Conservation (phyloP, 2,329 filamentous ascomycete species). For the Zymoseptoria pseudotritici region DNA sequence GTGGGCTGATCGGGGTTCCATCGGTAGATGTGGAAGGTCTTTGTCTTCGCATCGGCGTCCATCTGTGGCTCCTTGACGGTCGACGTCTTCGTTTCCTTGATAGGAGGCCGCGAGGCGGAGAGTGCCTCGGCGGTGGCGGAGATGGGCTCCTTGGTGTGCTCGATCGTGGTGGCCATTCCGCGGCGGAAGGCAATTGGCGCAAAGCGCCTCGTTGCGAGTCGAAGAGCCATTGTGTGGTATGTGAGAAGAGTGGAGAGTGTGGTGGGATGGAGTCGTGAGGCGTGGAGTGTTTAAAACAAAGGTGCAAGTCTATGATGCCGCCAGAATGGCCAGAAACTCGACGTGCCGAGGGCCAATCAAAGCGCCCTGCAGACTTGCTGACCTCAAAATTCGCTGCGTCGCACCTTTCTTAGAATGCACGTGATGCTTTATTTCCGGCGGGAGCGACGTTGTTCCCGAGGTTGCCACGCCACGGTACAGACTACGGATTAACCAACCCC, state of each 20-base stretch:
- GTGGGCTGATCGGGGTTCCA: conserved; percentile 93
- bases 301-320: not conserved
- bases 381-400: not conserved
- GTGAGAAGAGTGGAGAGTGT: conserved; percentile 16
- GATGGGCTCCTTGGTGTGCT: conserved; percentile 28
- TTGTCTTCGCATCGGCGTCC: conserved; percentile 56
- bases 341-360: not conserved
- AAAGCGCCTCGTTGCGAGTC: conserved; percentile 31
- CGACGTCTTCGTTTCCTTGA: conserved; percentile 49
- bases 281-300: not conserved
- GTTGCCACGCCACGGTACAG: not conserved
- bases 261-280: conserved; percentile 6
- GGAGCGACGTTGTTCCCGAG: not conserved
- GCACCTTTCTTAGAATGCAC: not conserved
- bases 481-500: too few relatives aligned
- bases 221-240: conserved; percentile 27
- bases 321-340: not conserved
- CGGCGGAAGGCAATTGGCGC: conserved; percentile 29
- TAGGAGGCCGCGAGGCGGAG: conserved; percentile 26
- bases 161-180: conserved; percentile 31
- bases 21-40: conserved; percentile 97
- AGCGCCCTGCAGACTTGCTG: not conserved
- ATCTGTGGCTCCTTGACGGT: conserved; percentile 55
- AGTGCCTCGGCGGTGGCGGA: conserved; percentile 24
- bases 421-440: too few relatives aligned